phyloP scores from a whole-genome alignment of 2,329 filamentous ascomycete genomes.

The Venturia pyrina region DNA sequence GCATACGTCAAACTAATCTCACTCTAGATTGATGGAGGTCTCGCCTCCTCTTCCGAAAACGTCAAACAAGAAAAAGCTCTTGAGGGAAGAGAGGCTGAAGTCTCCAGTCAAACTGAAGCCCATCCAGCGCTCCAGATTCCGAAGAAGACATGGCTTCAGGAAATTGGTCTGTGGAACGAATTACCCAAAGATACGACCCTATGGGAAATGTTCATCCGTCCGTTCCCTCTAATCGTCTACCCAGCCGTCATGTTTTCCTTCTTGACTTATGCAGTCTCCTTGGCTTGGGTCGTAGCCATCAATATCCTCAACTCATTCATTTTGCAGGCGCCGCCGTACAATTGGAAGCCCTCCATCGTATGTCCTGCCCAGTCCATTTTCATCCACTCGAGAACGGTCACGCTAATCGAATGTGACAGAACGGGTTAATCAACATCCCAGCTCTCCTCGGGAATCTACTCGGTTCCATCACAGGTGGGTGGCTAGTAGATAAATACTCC shows the following conservation, averaged over 20 bases:
- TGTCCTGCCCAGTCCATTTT: neutral
- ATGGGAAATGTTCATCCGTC: constrained; percentile 54
- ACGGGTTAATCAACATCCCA: constrained; percentile 75
- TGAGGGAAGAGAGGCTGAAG: constrained; percentile 13
- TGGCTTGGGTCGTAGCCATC: constrained; percentile 93
- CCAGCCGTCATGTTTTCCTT: constrained; percentile 75
- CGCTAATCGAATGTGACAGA: constrained; percentile 20
- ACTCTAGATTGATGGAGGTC: neutral
- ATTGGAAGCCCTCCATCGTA: constrained; percentile 62
- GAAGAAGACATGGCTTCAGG: constrained; percentile 26
- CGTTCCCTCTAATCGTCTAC: constrained; percentile 73
- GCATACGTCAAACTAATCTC: no score
- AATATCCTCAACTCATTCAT: constrained; percentile 71
- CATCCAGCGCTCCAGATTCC: constrained; percentile 14
- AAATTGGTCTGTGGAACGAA: constrained; percentile 26
- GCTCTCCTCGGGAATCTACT: constrained; percentile 77
- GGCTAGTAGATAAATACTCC: constrained; percentile 63
- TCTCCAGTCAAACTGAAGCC: constrained; percentile 1
- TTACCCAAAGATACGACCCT: constrained; percentile 58
- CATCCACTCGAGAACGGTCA: no score
- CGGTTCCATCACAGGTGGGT: constrained; percentile 64
- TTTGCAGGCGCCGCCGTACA: constrained; percentile 67
- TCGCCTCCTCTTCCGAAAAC: neutral
- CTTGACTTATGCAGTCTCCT: constrained; percentile 78
- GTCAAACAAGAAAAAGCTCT: neutral